Conservation (phyloP, 768 basidiomycete species). For the Amanita polypyramis region DNA sequence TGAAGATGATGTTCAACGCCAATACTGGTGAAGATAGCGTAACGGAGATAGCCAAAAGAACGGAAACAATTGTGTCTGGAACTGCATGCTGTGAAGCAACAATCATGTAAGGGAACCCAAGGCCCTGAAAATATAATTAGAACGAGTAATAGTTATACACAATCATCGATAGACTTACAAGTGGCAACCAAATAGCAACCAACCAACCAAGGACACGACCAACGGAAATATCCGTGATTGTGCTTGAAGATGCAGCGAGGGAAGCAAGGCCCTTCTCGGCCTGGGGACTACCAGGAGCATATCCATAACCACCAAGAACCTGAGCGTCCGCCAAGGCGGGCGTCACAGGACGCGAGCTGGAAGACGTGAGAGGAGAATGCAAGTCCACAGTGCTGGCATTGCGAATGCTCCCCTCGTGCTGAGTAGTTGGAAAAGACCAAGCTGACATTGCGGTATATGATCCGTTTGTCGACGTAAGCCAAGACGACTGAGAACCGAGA, state of each 20-base stretch:
- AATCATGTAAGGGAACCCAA: slow-evolving; percentile 56
- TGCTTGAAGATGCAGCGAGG: slow-evolving; percentile 31
- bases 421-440: slow-evolving; percentile 59
- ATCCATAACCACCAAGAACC: slow-evolving; percentile 64
- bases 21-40: slow-evolving; percentile 61
- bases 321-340: slow-evolving; percentile 47
- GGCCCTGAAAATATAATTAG: slow-evolving; percentile 26
- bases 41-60: slow-evolving; percentile 52
- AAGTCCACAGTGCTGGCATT: slow-evolving; percentile 31
- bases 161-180: slow-evolving; percentile 33
- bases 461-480: slow-evolving; percentile 57
- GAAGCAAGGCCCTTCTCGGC: slow-evolving; percentile 45
- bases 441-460: slow-evolving; percentile 48
- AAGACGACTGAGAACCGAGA: slow-evolving; percentile 59
- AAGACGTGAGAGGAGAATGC: slow-evolving; percentile 27
- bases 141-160: slow-evolving; percentile 1
- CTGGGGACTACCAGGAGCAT: slow-evolving; percentile 30
- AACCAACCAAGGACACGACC: slow-evolving; percentile 53
- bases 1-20: slow-evolving; percentile 48
- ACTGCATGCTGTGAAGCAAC: slow-evolving; percentile 26
- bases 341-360: slow-evolving; percentile 34
- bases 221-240: slow-evolving; percentile 44
- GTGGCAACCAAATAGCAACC: slow-evolving; percentile 55
- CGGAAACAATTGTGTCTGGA: slow-evolving; percentile 28
- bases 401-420: slow-evolving; percentile 21